phyloP scores from a whole-genome alignment of 371 early-diverging fungal genomes.

The Parasitella parasitica region DNA sequence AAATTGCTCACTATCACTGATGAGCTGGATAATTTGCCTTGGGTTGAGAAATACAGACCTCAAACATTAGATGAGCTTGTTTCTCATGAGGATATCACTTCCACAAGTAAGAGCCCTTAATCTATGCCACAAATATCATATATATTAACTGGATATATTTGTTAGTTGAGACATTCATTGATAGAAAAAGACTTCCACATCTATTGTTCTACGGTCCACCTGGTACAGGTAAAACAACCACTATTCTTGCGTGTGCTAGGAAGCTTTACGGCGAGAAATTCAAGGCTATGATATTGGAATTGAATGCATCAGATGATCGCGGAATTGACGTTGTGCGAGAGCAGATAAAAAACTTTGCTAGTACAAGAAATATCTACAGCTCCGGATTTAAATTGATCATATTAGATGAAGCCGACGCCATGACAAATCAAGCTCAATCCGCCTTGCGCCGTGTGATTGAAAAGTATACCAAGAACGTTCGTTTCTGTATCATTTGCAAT shows the following conservation, averaged over 20 bases:
- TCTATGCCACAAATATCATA: background rate
- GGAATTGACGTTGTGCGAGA: slow-evolving; percentile 99
- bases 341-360: slow-evolving; percentile 97
- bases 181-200: slow-evolving; percentile 94
- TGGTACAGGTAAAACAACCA: slow-evolving; percentile 98
- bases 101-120: slow-evolving; percentile 64
- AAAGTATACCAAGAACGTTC: slow-evolving; percentile 95
- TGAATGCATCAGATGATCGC: slow-evolving; percentile 99
- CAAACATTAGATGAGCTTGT: slow-evolving; percentile 82
- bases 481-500: slow-evolving; percentile 99
- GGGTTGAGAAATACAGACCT: slow-evolving; percentile 97
- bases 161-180: slow-evolving; percentile 83
- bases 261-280: slow-evolving; percentile 81
- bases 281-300: slow-evolving; percentile 88
- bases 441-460: slow-evolving; percentile 98
- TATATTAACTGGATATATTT: background rate
- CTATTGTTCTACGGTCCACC: slow-evolving; percentile 99
- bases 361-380: slow-evolving; percentile 85
- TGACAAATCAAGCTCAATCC: slow-evolving; percentile 97
- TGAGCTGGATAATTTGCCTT: slow-evolving; percentile 37
- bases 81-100: slow-evolving; percentile 88
- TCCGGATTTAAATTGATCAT: slow-evolving; percentile 94
- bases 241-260: slow-evolving; percentile 89
- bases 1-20: slow-evolving; percentile 13
- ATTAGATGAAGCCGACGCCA: slow-evolving; percentile 98